phyloP scores from a whole-genome alignment of 176 grass and related monocot species.

The Phoenix dactylifera region DNA sequence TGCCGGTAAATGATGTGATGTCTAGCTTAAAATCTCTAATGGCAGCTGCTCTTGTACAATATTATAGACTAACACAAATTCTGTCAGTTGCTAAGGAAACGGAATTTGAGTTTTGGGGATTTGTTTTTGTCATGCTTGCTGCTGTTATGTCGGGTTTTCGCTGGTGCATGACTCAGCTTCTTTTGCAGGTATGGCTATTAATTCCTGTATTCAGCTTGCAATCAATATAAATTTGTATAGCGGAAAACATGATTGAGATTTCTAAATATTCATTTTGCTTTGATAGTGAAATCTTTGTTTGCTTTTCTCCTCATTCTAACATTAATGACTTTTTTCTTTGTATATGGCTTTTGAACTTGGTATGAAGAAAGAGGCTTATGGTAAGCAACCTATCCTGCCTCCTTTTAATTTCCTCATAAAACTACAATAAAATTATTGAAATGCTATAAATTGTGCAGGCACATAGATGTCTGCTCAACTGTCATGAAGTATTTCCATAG shows the following conservation, averaged over 20 bases:
- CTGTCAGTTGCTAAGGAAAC: slow-evolving; percentile 84
- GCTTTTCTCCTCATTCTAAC: slow-evolving; percentile 12
- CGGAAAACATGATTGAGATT: too few species aligned
- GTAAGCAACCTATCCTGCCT: slow-evolving; percentile 18
- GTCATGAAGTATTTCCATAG: too few species aligned
- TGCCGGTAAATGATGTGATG: too few species aligned
- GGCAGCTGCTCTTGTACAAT: slow-evolving; percentile 17
- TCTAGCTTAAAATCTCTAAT: background rate
- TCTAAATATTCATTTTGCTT: too few species aligned
- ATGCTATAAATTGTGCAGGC: too few species aligned
- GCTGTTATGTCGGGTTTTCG: slow-evolving; percentile 99
- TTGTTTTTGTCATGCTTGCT: slow-evolving; percentile 93
- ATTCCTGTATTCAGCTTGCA: background rate
- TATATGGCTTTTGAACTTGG: slow-evolving; percentile 37
- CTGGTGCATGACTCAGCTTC: slow-evolving; percentile 99
- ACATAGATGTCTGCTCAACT: too few species aligned
- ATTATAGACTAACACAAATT: slow-evolving; percentile 17
- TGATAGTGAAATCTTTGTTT: too few species aligned
- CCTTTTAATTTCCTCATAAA: background rate
- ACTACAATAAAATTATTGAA: background rate
- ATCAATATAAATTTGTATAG: background rate
- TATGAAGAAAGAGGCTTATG: slow-evolving; percentile 52
- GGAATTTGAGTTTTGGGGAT: slow-evolving; percentile 93
- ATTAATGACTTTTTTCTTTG: slow-evolving; percentile 28
- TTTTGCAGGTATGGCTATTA: slow-evolving; percentile 62